Evolutionary conservation across 2,329 filamentous ascomycete genomes (phyloP).

Genomic region (Diplocarpon rosae): DNA sequence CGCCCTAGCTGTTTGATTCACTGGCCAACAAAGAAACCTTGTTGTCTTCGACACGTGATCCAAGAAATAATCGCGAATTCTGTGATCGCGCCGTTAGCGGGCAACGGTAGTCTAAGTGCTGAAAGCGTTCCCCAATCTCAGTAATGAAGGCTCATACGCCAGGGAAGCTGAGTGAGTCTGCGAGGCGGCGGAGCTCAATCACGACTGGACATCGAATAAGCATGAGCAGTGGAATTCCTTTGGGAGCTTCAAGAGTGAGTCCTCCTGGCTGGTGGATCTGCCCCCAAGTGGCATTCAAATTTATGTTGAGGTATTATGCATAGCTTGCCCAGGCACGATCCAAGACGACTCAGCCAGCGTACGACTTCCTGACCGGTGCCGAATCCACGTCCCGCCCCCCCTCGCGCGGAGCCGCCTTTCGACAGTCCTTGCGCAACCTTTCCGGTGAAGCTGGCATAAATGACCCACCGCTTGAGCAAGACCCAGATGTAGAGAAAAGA

Average conservation of each 20-base stretch:
- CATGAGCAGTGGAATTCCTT: conserved; percentile 23
- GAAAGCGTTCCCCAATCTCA: conserved; percentile 1
- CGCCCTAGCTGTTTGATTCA: too few species aligned
- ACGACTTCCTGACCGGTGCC: conserved; percentile 47
- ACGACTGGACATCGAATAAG: conserved; percentile 19
- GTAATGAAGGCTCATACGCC: conserved; percentile 26
- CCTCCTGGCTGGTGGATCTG: background rate
- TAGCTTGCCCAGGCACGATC: conserved; percentile 37
- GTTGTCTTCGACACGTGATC: conserved; percentile 9
- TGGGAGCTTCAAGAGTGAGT: conserved; percentile 23
- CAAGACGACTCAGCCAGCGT: conserved; percentile 40
- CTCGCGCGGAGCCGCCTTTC: conserved; percentile 18
- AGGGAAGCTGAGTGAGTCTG: conserved; percentile 15
- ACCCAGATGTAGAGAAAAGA: conserved; percentile 18
- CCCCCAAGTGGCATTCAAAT: background rate
- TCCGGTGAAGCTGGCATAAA: conserved; percentile 37
- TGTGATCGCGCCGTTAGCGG: conserved; percentile 8
- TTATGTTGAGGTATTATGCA: background rate
- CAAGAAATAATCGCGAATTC: background rate
- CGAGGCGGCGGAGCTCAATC: conserved; percentile 20
- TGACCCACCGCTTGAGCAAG: conserved; percentile 33
- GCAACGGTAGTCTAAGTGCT: conserved; percentile 3
- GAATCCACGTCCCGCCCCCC: conserved; percentile 30
- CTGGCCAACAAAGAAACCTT: conserved; percentile 2
- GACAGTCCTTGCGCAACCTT: conserved; percentile 38